phyloP scores from a whole-genome alignment of 768 basidiomycete genomes.

The Psilocybe cyanescens region DNA sequence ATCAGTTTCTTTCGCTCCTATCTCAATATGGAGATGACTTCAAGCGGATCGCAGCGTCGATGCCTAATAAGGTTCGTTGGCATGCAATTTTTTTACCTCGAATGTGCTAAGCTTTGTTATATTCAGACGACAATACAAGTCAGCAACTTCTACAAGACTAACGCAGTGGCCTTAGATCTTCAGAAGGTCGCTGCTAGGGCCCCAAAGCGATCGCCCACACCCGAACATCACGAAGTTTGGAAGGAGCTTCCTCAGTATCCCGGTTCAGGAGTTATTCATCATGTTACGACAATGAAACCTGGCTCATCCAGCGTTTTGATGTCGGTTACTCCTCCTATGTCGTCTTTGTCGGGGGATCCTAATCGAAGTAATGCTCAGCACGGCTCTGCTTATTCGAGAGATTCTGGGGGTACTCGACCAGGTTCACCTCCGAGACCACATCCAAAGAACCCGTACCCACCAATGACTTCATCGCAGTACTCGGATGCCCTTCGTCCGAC shows the following conservation, averaged over 20 bases:
- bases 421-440: background rate
- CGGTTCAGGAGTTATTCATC: constrained; percentile 16
- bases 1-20: constrained; percentile 57
- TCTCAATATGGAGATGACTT: constrained; percentile 69
- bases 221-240: constrained; percentile 23
- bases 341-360: constrained; percentile 21
- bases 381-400: background rate
- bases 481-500: constrained; percentile 4
- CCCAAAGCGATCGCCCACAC: constrained; percentile 45
- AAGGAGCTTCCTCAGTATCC: constrained; percentile 27
- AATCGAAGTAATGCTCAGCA: background rate
- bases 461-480: background rate
- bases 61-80: constrained; percentile 60
- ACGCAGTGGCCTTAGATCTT: constrained; percentile 44
- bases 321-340: constrained; percentile 17
- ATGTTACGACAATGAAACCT: background rate
- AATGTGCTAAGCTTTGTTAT: background rate
- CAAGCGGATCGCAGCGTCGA: constrained; percentile 66
- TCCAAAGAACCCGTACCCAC: constrained; percentile 8
- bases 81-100: background rate
- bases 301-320: background rate
- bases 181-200: constrained; percentile 42
- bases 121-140: constrained; percentile 60
- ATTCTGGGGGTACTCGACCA: background rate
- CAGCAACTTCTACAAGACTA: constrained; percentile 51